Evolutionary conservation across 2,329 filamentous ascomycete genomes (phyloP), one percentile per base, ranked within the genome.

Genomic region (Diplodia corticola): DNA sequence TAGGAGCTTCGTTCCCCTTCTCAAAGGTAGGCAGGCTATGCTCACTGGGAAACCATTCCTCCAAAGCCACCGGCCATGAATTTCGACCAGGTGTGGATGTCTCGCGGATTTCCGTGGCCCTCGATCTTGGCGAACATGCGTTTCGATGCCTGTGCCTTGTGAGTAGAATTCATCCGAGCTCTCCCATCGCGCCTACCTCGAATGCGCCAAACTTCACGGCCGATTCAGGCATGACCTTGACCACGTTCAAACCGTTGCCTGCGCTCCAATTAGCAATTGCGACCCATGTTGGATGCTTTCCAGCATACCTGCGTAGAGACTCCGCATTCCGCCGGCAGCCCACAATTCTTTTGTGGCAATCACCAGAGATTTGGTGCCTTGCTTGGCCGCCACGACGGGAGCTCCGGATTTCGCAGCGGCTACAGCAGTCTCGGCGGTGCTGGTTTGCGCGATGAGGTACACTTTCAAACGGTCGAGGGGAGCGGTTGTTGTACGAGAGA

Each of bases 161-260:
- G 50, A 22, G 17, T 63, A 74, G 68, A 73, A 70, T 65, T 46
- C 24, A 51, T 40, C 7, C 7, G 13, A 4, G 15, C 5, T n/a
- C 15, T 10, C 17, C 5, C 48, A 9, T n/a, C n/a, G 2, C 12
- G 68, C 79, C 72, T 76, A 86, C 86, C 81, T 99, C 95, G 75
- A 97, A 99, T 22, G 93, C 94, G 68, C 95, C 95, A 77, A 99
- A 99, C 79, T 97, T 96, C 76, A 99, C 97, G 28, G 95, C 94
- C 30, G 94, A 97, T 80, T 99, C 95, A 0, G 95, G 95, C 92
- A 98, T 97, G 68, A 99, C 95, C 79, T 99, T 99, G 74, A 97
- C 79, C 2, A 99, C 93, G 72, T 99, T 99, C 71, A 99, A 83
- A 3, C 95, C 95, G 74, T 99, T 99, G 44, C 95, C 93, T 96